Evolutionary conservation across 305 asterid genomes (phyloP), one percentile per base, ranked within the genome.

Genomic region (Caryopteris hybrid): DNA sequence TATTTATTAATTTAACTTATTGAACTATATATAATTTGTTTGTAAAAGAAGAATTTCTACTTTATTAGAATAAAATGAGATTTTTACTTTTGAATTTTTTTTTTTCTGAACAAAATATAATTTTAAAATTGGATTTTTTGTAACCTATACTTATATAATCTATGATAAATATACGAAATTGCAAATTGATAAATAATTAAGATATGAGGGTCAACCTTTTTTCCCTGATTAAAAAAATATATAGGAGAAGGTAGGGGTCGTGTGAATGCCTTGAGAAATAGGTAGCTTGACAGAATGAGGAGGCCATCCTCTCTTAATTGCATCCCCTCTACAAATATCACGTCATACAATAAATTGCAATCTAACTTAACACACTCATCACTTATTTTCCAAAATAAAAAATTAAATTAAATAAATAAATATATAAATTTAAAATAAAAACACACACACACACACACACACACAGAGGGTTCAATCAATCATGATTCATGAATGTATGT

Each of bases 241-340:
- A 2, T 2, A 38, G 5, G 18, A 39, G 16, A 43, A 21, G 5
- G 39, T 63, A 47, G 60, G 57, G 61, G 22, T 14, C n/a, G 34
- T 14, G 65, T 25, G 68, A 65, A 47, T 65, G 74, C 68, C 65
- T 65, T 70, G 25, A 22, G 70, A 61, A 66, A 70, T 58, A 48
- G 71, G 79, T 54, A 55, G 69, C 14, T 55, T 61, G 66, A 64
- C 16, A 45, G 33, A 55, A 27, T 29, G 58, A 50, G 38, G 67
- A 54, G 29, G 34, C 21, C 48, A 55, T 29, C 3, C 8, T 21
- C 36, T 42, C 27, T 61, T 61, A 59, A 76, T 59, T 59, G 50
- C 65, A 5, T 50, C 39, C 5, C 61, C 57, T 18, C 39, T 61
- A 42, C 36, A 68, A 36, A 60, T 6, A 68, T 61, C 61, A 52